Conservation (phyloP, 805 yeast species). For the Candida nanaspora region DNA sequence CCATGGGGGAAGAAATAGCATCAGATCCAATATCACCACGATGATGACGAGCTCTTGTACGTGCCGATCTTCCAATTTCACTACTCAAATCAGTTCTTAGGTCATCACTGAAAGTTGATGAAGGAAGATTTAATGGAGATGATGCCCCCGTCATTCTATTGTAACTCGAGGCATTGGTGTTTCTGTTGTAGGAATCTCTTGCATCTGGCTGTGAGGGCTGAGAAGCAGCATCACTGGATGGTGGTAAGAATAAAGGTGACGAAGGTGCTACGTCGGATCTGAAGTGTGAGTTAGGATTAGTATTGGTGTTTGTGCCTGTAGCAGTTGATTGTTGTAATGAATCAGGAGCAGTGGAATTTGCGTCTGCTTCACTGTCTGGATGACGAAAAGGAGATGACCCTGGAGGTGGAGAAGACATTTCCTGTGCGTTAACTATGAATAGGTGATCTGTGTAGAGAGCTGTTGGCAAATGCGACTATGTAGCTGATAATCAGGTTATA, state of each 20-base stretch:
- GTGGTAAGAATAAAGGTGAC: slow-evolving; percentile 48
- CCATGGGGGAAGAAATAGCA: slow-evolving; percentile 56
- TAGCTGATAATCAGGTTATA: no score
- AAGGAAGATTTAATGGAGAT: slow-evolving; percentile 44
- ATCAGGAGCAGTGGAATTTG: slow-evolving; percentile 28
- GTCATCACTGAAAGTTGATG: slow-evolving; percentile 35
- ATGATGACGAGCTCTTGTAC: slow-evolving; percentile 40
- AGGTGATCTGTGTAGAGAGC: no score
- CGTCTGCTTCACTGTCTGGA: slow-evolving; percentile 9
- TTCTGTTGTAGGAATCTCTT: slow-evolving; percentile 4
- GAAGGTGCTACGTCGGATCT: slow-evolving; percentile 33
- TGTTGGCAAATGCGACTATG: no score
- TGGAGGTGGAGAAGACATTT: slow-evolving; percentile 22
- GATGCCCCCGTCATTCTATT: slow-evolving; percentile 24
- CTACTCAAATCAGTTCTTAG: slow-evolving; percentile 35
- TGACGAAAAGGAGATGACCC: slow-evolving; percentile 21
- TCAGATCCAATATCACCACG: slow-evolving; percentile 81
- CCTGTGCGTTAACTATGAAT: no score
- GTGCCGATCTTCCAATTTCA: slow-evolving; percentile 34
- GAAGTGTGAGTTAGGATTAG: neutral
- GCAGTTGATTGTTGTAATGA: slow-evolving; percentile 23
- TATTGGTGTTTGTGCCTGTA: neutral
- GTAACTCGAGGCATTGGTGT: slow-evolving; percentile 3
- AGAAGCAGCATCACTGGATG: slow-evolving; percentile 30
- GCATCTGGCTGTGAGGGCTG: slow-evolving; percentile 1